Percentiles rank a stretch among this genome's conserved stretches.
Evolutionary conservation across 106 monocot genomes (phyloP).

Genomic region (Dendrobium chrysotoxum): DNA sequence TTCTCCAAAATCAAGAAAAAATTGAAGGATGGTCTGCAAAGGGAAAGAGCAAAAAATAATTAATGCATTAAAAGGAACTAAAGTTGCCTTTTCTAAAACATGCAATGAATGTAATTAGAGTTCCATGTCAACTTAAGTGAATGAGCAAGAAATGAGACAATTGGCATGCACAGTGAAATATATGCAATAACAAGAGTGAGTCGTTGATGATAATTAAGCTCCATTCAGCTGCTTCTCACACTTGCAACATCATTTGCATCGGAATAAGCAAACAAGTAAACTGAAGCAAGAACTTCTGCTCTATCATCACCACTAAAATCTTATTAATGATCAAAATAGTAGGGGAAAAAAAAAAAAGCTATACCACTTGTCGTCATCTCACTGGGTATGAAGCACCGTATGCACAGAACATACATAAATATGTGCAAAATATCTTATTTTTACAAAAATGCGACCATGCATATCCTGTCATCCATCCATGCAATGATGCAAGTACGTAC

Average conservation of each 20-base stretch:
- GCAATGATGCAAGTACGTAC: no score
- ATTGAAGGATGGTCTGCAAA: slow-evolving; percentile 81
- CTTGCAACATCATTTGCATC: background rate
- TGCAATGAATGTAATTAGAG: background rate
- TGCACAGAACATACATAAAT: background rate
- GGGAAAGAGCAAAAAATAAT: slow-evolving; percentile 7
- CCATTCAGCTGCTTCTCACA: background rate
- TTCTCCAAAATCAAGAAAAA: slow-evolving; percentile 97
- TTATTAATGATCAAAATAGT: no score
- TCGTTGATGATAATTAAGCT: background rate
- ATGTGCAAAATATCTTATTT: background rate
- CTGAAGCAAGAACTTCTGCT: background rate
- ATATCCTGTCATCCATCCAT: background rate
- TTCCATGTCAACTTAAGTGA: background rate
- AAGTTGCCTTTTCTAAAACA: background rate
- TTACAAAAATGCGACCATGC: background rate
- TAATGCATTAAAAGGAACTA: background rate
- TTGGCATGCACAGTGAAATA: background rate
- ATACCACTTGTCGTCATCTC: background rate
- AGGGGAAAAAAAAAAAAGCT: background rate
- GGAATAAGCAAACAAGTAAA: background rate
- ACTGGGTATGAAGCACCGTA: no score
- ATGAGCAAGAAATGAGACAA: background rate
- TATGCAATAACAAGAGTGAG: background rate
- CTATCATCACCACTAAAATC: no score